phyloP scores from a whole-genome alignment of 306 rosid genomes.

The Vachellia collinsii region DNA sequence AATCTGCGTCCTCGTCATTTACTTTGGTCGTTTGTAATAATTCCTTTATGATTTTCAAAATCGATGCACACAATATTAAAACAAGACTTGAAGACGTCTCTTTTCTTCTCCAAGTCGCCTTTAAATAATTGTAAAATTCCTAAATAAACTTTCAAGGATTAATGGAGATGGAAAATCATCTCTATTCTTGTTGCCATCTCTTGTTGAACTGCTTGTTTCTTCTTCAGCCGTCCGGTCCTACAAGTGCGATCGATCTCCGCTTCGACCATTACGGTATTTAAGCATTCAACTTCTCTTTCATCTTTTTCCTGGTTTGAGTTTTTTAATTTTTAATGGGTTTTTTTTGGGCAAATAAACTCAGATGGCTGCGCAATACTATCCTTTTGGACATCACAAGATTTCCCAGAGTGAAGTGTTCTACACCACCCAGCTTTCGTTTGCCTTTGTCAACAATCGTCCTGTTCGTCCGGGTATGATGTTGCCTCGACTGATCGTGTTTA shows the following conservation, averaged over 20 bases:
- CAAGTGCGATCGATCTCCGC: not conserved
- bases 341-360: constrained; percentile 17
- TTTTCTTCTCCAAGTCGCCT: no score
- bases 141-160: constrained; percentile 16
- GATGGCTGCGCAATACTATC: constrained; percentile 67
- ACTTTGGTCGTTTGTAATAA: not conserved
- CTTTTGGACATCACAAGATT: constrained; percentile 76
- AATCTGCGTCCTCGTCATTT: not conserved
- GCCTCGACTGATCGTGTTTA: not conserved
- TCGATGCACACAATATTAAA: not conserved
- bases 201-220: not conserved
- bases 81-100: not conserved
- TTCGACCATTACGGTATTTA: constrained; percentile 34
- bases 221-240: not conserved
- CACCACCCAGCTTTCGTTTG: constrained; percentile 62
- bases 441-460: constrained; percentile 88
- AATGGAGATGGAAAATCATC: not conserved
- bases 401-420: constrained; percentile 67
- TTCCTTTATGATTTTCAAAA: not conserved
- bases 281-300: not conserved
- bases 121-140: not conserved
- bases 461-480: constrained; percentile 61
- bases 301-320: not conserved
- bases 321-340: not conserved
- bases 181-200: not conserved